A percentile compares a stretch with the other conserved stretches of the same genome.
Conservation (phyloP, 1,139 yeast species). For the Debaryomyces udenii region DNA sequence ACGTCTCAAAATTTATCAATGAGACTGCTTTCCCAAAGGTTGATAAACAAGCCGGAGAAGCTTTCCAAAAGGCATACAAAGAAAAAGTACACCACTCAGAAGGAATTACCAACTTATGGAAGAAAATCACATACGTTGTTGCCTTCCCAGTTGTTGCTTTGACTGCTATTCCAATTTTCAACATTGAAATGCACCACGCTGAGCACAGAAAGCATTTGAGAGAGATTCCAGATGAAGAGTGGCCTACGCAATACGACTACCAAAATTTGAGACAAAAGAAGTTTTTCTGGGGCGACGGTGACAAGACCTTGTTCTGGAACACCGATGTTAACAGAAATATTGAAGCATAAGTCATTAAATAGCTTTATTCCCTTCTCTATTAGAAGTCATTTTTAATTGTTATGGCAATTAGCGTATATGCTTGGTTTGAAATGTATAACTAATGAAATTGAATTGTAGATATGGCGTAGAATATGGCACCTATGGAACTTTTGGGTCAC, state of each 20-base stretch:
- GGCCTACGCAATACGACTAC: conserved; percentile 90
- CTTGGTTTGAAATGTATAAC: no score
- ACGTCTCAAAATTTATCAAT: conserved; percentile 44
- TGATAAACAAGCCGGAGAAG: conserved; percentile 46
- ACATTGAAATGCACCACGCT: conserved; percentile 84
- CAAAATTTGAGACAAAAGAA: conserved; percentile 85
- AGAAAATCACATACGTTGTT: conserved; percentile 74
- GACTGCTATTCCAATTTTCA: conserved; percentile 79
- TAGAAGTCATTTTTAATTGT: conserved; percentile 3
- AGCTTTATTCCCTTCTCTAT: conserved; percentile 4
- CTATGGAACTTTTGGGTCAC: no score
- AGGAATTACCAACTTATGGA: conserved; percentile 79
- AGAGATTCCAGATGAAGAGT: conserved; percentile 82
- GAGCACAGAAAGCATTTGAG: conserved; percentile 82
- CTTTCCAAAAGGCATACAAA: conserved; percentile 43
- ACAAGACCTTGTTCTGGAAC: conserved; percentile 97
- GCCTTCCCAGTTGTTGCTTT: conserved; percentile 81
- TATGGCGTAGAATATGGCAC: no score
- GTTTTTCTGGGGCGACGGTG: conserved; percentile 99
- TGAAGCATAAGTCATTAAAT: conserved; percentile 21
- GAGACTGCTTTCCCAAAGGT: conserved; percentile 43
- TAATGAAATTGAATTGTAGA: no score
- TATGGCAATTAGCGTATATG: no score
- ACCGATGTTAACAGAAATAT: conserved; percentile 86
- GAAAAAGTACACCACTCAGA: conserved; percentile 80